Conservation (phyloP, 106 monocot species). For the Cymbidium sinense region DNA sequence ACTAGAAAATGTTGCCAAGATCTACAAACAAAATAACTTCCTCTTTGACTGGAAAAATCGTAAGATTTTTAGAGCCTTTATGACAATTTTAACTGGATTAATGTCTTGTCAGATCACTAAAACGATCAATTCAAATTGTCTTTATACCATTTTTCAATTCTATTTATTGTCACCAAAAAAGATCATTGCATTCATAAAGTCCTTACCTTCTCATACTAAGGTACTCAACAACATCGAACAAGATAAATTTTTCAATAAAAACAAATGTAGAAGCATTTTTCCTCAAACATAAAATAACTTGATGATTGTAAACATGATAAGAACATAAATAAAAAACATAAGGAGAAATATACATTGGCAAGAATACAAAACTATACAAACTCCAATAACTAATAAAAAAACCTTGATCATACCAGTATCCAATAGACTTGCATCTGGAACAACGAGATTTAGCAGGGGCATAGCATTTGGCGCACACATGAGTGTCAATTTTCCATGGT, state of each 20-base stretch:
- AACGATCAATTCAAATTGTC: neutral
- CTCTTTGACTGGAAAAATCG: neutral
- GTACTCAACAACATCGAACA: neutral
- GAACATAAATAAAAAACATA: neutral
- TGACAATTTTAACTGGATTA: neutral
- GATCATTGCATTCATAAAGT: neutral
- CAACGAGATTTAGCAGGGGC: slow-evolving; percentile 86
- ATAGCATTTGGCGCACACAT: slow-evolving; percentile 78
- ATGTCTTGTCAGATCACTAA: neutral
- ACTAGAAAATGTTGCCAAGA: neutral
- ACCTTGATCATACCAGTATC: slow-evolving; percentile 71
- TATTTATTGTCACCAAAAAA: neutral
- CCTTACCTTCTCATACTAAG: neutral
- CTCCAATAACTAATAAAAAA: neutral
- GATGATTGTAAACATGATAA: neutral
- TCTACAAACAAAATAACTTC: neutral
- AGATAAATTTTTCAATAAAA: neutral
- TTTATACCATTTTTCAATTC: neutral
- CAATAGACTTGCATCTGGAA: slow-evolving; percentile 90
- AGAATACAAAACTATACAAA: neutral
- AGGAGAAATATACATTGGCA: neutral
- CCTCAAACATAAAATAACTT: neutral
- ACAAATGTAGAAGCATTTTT: neutral
- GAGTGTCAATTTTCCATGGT: slow-evolving; percentile 24
- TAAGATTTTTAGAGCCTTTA: neutral